Evolutionary conservation across 2,329 filamentous ascomycete genomes (phyloP), one percentile per base, ranked within the genome.

Genomic region (Pseudogymnoascus sp.): DNA sequence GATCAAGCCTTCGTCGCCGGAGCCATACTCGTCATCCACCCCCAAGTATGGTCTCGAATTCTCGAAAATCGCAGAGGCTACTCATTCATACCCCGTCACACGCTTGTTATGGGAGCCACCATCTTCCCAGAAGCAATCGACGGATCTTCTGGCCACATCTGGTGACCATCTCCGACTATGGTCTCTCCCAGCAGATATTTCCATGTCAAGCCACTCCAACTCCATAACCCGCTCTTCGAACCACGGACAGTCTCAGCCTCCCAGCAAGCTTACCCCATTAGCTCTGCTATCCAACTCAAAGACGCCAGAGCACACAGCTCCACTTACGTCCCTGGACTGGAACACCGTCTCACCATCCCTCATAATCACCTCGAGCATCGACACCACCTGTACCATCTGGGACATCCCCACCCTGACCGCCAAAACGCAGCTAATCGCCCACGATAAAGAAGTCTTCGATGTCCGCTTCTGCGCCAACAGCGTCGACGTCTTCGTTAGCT

Each of bases 351-450:
- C 92, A 23, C 95, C 95, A 0, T 97, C 93, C 74, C 81, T 99
- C 62, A 99, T 99, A 73, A 99, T 99, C 72, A 99, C 95, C 0
- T 97, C 93, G 3, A 97, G 93, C 75, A 99, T 99, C 72, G 95
- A 99, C 74, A 99, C 95, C 1, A 99, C 95, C 5, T 99, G 95
- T 78, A 99, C 95, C 4, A 99, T 99, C 68, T 99, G 95, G 95
- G 95, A 99, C 75, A 99, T 99, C 63, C 95, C 95, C 3, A 97
- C 95, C 0, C 81, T 99, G 67, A 99, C 95, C 0, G 95, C 95
- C 62, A 99, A 99, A 78, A 99, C 95, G 1, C 95, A 99, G 75
- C 81, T 99, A 53, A 99, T 99, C 76, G 95, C 95, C 19, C 95
- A 99, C 75, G 95, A 99, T 78, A 97, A 97, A 76, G 95, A 99